Evolutionary conservation across 257 asterid species (phyloP), one percentile per base, ranked within the genome.

Genomic region (Oldenlandia corymbosa): DNA sequence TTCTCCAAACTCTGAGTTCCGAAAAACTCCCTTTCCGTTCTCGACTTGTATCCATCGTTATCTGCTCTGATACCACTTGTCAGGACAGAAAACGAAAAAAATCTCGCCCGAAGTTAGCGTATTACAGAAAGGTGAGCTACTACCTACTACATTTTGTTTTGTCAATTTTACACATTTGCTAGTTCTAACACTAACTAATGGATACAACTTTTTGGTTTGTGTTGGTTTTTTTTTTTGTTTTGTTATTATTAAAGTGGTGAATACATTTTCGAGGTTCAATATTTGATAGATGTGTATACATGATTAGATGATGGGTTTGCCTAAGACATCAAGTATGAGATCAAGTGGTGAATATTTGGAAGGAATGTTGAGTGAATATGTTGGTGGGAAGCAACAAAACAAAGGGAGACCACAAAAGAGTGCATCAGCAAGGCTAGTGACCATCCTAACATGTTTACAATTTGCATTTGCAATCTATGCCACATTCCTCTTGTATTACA

Each of bases 381-480:
- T 84, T 60, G 94, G 95, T 41, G 90, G 85, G 12, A 71, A 80
- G 34, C 68, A 64, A 11, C 68, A 49, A 61, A 59, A 71, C 2
- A 81, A 78, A 57, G 5, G 64, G 66, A 81, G 75, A 53, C 21
- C 76, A 51, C 77, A 68, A 36, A 86, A 79, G 68, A 64, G 74
- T 30, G 62, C 81, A 0, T 69, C 97, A 0, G 24, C 84, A 1
- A 73, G 74, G 14, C 77, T 90, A 18, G 95, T 92, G 16, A 80
- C 88, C 0, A 41, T 85, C 17, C 65, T 93, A 16, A 93, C 97
- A 4, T 87, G 91, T 36, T 66, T 93, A 24, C 99, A 93, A 20
- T 85, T 93, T 57, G 79, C 81, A 2, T 93, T 93, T 36, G 99
- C 99, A n/a, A 71, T 87, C 27, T 93, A 93, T 66, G 99, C 94